Evolutionary conservation across 192 early-diverging fungal species (phyloP).

Genomic region (Coemansia guatemalensis): DNA sequence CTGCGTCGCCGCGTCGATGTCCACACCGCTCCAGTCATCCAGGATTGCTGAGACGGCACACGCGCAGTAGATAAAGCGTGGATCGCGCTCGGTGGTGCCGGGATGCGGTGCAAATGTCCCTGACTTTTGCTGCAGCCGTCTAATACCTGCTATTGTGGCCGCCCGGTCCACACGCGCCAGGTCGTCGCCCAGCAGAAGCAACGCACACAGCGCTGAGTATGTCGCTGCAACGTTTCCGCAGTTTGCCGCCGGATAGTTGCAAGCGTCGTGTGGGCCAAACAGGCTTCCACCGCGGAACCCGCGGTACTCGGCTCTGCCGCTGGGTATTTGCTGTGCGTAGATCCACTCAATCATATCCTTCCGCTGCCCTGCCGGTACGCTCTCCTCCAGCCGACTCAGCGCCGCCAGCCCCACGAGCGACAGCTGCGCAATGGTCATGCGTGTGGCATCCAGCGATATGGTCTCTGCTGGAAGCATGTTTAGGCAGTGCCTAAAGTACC

Average conservation of each 20-base stretch:
- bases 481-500: constrained; percentile 72
- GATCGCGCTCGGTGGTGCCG: constrained; percentile 76
- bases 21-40: constrained; percentile 88
- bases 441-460: constrained; percentile 67
- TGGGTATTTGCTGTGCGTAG: constrained; percentile 85
- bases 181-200: constrained; percentile 89
- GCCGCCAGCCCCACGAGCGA: constrained; percentile 79
- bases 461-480: constrained; percentile 71
- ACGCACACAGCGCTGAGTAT: constrained; percentile 80
- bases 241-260: constrained; percentile 32
- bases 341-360: constrained; percentile 90
- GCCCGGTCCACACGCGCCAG: constrained; percentile 74
- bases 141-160: constrained; percentile 63
- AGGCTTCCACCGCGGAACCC: constrained; percentile 59
- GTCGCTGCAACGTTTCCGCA: constrained; percentile 75
- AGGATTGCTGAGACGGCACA: constrained; percentile 78
- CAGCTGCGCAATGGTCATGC: constrained; percentile 90
- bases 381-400: constrained; percentile 64
- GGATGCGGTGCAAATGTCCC: constrained; percentile 77
- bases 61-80: constrained; percentile 92
- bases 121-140: constrained; percentile 66
- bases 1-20: constrained; percentile 52
- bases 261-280: constrained; percentile 38
- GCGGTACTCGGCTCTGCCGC: constrained; percentile 21
- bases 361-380: constrained; percentile 57